Conservation (phyloP, 2,329 filamentous ascomycete species). For the Monilinia fructicola region DNA sequence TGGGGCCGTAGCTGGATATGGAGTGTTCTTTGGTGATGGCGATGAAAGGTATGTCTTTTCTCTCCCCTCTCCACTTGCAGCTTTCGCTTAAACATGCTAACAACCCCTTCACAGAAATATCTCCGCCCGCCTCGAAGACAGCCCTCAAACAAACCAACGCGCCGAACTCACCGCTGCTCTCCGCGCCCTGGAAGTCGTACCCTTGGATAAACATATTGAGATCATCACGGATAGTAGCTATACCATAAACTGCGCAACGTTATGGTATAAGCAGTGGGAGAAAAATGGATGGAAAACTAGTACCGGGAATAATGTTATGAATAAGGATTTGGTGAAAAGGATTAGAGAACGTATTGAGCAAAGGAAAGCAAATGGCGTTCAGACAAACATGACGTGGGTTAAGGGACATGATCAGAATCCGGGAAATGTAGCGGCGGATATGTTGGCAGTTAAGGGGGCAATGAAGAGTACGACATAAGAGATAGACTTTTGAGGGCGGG, state of each 20-base stretch:
- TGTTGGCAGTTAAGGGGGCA: slow-evolving; percentile 69
- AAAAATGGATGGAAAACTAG: slow-evolving; percentile 75
- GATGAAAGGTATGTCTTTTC: slow-evolving; percentile 52
- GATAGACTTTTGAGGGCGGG: background rate
- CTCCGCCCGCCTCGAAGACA: slow-evolving; percentile 38
- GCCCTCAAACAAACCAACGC: slow-evolving; percentile 84
- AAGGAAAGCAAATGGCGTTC: slow-evolving; percentile 57
- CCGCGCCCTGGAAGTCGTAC: slow-evolving; percentile 75
- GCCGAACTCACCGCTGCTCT: slow-evolving; percentile 90
- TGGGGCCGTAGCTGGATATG: slow-evolving; percentile 59
- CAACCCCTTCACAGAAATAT: slow-evolving; percentile 50
- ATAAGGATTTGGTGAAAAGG: slow-evolving; percentile 77
- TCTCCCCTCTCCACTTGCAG: slow-evolving; percentile 4
- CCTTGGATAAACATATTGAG: slow-evolving; percentile 64
- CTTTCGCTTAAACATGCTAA: background rate
- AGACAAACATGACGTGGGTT: slow-evolving; percentile 80
- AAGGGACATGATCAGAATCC: slow-evolving; percentile 75
- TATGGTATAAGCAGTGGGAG: slow-evolving; percentile 79
- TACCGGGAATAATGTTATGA: slow-evolving; percentile 71
- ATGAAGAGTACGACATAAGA: background rate
- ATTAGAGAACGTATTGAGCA: slow-evolving; percentile 71
- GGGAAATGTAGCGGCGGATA: slow-evolving; percentile 81
- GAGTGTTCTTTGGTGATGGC: slow-evolving; percentile 60
- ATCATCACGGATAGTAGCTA: slow-evolving; percentile 92
- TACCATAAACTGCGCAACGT: slow-evolving; percentile 82